Evolutionary conservation across 352 stramenopile genomes (phyloP), one percentile per base, ranked within the genome.

Genomic region (Globisporangium viniferum): DNA sequence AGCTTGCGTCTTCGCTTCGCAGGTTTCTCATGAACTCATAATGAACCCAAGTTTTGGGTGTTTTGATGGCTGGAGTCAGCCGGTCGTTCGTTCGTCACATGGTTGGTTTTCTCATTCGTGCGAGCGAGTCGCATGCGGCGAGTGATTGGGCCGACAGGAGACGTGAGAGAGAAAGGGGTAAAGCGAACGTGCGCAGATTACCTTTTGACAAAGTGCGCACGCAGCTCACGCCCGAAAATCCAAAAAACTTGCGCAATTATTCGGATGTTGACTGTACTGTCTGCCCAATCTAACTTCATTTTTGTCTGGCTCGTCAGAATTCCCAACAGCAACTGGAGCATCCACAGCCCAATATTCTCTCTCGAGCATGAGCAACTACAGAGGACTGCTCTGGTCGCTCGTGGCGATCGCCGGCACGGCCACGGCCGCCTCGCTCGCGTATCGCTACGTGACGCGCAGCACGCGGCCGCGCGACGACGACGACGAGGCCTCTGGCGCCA

Each of bases 361-460:
- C 27, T 24, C 31, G 44, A 64, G 15, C 2, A 80, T 82, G 73
- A 66, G 72, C 41, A 85, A 77, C 59, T 85, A 81, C 44, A 74
- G 76, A 10, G 82, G 80, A n/a, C 81, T 82, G 65, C 59, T 92
- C 35, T 90, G 76, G 82, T 86, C 85, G 62, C 59, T 90, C 31
- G 78, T 82, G 68, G 87, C 81, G 10, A 82, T 92, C 61, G 83
- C 84, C 1, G 87, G 87, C 56, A 88, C 83, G 33, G 83, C 81
- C 49, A 91, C 82, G 22, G 82, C 79, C 18, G 84, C 76, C 7
- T 68, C 79, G 20, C 59, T 91, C 9, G 74, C 80, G 24, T 94
- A 93, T 62, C 82, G 84, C 53, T 89, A 86, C 67, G 80, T 75
- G 29, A 91, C 84, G 18, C 78, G 82, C 57, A 63, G 68, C 66